Evolutionary conservation across 177 flowering plant species (phyloP).

Genomic region (Telopea speciosissima): DNA sequence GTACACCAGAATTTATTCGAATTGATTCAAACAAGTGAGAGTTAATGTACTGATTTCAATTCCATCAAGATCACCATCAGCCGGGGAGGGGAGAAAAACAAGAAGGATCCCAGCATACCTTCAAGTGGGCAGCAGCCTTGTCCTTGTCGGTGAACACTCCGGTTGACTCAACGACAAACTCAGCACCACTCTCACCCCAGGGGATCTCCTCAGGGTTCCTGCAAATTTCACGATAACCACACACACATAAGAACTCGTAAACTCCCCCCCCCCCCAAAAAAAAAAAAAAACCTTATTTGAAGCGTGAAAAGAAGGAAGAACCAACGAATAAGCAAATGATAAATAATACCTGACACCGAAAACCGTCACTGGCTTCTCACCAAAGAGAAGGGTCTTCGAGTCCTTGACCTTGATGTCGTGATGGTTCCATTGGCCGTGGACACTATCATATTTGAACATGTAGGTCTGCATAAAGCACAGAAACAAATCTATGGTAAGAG

Average conservation of each 20-base stretch:
- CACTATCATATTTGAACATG: slow-evolving; percentile 86
- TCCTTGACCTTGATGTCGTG: slow-evolving; percentile 67
- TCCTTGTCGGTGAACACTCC: slow-evolving; percentile 85
- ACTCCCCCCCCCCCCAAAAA: no score
- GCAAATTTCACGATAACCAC: not conserved
- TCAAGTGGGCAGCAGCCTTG: slow-evolving; percentile 78
- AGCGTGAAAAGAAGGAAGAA: no score
- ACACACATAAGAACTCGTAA: slow-evolving; percentile 18
- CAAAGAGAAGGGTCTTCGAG: slow-evolving; percentile 74
- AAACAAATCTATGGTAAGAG: not conserved
- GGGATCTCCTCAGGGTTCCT: slow-evolving; percentile 72
- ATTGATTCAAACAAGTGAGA: no score
- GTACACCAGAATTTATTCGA: no score
- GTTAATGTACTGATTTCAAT: no score
- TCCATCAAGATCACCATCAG: no score
- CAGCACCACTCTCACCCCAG: slow-evolving; percentile 60
- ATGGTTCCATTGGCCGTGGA: slow-evolving; percentile 84
- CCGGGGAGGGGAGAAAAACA: no score
- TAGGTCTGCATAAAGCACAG: slow-evolving; percentile 41
- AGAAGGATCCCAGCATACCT: slow-evolving; percentile 30
- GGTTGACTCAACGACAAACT: slow-evolving; percentile 60
- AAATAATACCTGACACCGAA: slow-evolving; percentile 51
- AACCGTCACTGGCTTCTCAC: slow-evolving; percentile 63
- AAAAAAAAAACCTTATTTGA: no score
- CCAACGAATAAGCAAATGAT: not conserved